Evolutionary conservation across 2,329 filamentous ascomycete species (phyloP).

Genomic region (Graphilbum sp.): DNA sequence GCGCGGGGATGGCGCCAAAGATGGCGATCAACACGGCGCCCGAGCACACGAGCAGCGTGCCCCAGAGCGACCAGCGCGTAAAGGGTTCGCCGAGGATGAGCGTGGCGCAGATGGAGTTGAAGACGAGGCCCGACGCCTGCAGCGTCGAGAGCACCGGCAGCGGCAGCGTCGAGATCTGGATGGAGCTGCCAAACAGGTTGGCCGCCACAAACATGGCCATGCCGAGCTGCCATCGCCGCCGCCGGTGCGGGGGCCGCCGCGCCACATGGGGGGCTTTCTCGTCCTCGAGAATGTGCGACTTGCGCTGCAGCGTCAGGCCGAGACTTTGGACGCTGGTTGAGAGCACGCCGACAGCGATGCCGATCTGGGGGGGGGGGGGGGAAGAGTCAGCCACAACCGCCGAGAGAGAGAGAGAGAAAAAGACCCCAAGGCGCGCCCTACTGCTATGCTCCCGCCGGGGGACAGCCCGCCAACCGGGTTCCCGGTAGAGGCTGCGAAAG

Average conservation of each 20-base stretch:
- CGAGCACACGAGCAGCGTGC: slow-evolving; percentile 71
- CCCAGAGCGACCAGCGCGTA: slow-evolving; percentile 80
- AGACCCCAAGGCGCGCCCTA: slow-evolving; percentile 25
- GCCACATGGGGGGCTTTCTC: slow-evolving; percentile 68
- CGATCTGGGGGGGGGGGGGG: slow-evolving; percentile 40
- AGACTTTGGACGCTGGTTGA: slow-evolving; percentile 92
- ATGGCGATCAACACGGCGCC: slow-evolving; percentile 86
- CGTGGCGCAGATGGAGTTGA: slow-evolving; percentile 96
- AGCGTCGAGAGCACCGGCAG: slow-evolving; percentile 87
- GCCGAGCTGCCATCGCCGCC: slow-evolving; percentile 87
- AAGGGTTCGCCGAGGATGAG: slow-evolving; percentile 87
- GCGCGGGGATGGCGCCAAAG: slow-evolving; percentile 87
- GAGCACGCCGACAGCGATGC: slow-evolving; percentile 80
- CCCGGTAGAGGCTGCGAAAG: too few relatives aligned
- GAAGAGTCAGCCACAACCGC: too few relatives aligned
- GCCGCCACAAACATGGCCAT: slow-evolving; percentile 96
- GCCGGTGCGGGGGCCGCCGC: slow-evolving; percentile 72
- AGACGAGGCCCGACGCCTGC: slow-evolving; percentile 89
- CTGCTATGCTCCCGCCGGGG: slow-evolving; percentile 61
- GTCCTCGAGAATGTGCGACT: slow-evolving; percentile 95
- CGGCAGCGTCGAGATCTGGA: slow-evolving; percentile 92
- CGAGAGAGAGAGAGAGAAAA: background rate
- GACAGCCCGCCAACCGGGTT: slow-evolving; percentile 59
- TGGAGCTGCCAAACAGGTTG: slow-evolving; percentile 86
- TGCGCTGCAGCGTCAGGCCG: slow-evolving; percentile 80